Conservation (phyloP, 2,329 filamentous ascomycete genomes). For the Ceratocystis destructans region DNA sequence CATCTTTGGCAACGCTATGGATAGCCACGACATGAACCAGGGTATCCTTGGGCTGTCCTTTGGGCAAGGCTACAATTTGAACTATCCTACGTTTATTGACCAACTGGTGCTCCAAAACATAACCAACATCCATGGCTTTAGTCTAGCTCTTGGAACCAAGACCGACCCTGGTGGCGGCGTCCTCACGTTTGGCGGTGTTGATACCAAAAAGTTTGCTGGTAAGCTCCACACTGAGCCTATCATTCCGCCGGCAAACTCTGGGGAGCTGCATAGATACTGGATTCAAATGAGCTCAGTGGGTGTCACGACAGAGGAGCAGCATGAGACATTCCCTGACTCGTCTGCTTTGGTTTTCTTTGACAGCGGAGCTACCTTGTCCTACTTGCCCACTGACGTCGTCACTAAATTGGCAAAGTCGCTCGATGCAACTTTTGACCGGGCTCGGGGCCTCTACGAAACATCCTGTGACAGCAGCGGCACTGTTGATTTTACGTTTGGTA, state of each 20-base stretch:
- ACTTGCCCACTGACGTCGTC: conserved; percentile 46
- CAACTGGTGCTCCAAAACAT: conserved; percentile 24
- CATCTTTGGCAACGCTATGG: conserved; percentile 25
- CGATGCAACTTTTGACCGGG: conserved; percentile 31
- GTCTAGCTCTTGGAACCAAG: conserved; percentile 26
- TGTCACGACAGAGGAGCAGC: conserved; percentile 24
- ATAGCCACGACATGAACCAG: conserved; percentile 24
- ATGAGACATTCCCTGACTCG: conserved; percentile 23
- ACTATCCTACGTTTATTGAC: conserved; percentile 25
- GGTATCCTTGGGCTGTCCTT: conserved; percentile 27
- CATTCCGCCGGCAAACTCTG: conserved; percentile 23
- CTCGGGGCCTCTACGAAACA: conserved; percentile 35
- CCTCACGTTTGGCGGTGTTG: conserved; percentile 34
- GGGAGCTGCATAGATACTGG: conserved; percentile 29
- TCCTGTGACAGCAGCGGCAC: conserved; percentile 31
- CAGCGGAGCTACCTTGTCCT: conserved; percentile 53
- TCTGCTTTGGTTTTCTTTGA: conserved; percentile 43
- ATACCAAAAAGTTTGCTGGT: conserved; percentile 34
- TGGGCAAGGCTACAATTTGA: conserved; percentile 23
- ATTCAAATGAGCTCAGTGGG: conserved; percentile 29
- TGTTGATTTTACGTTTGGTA: conserved; percentile 37
- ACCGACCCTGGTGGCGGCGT: conserved; percentile 23
- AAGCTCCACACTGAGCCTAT: conserved; percentile 25
- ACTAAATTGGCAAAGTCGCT: conserved; percentile 32
- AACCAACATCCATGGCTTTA: conserved; percentile 25